Evolutionary conservation across 106 monocot genomes (phyloP), one percentile per base, ranked within the genome.

Genomic region (Platanthera zijinensis): DNA sequence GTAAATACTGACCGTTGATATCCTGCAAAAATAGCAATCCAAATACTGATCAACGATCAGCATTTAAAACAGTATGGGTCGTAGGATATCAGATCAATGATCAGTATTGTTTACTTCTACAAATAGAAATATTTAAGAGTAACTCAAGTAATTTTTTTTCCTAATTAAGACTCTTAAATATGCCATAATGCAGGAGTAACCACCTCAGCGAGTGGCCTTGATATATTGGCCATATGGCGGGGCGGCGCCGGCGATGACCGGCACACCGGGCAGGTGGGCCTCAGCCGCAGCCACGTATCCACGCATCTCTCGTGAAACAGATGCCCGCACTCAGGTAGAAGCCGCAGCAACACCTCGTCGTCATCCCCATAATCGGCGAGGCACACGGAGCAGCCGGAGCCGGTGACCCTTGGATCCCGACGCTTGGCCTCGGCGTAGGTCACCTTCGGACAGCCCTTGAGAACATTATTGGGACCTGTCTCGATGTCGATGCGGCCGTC

Each of bases 251-350:
- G 78, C 48, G 87, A 83, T 2, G 77, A 77, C 48, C 88, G 88
- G 77, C 88, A 88, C 63, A 88, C 70, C 10, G 88, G 88, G 69
- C 88, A 88, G 0, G 84, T 82, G 4, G 88, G 80, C 10, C 73
- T 79, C 63, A 53, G 71, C 75, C 82, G 62, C 17, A 88, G 77
- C 88, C 88, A 88, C 3, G 84, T 74, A 48, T 88, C 88, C 14
- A 84, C 84, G 51, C 88, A 88, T 70, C 72, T 75, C 7, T 82
- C 69, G 59, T 88, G 88, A 63, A 88, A 88, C 50, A 78, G 9
- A 66, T 88, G 88, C 10, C 75, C 52, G 82, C 88, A 88, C 19
- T 82, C 84, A 51, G 84, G 84, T 46, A 88, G 79, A 10, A 77
- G 51, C 49, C 88, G 51, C 18, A 88, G 62, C 8, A 57, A 5